Base-by-base conservation (phyloP, 2,329 filamentous ascomycete species). In the Sporothrix euskadiensis region DNA sequence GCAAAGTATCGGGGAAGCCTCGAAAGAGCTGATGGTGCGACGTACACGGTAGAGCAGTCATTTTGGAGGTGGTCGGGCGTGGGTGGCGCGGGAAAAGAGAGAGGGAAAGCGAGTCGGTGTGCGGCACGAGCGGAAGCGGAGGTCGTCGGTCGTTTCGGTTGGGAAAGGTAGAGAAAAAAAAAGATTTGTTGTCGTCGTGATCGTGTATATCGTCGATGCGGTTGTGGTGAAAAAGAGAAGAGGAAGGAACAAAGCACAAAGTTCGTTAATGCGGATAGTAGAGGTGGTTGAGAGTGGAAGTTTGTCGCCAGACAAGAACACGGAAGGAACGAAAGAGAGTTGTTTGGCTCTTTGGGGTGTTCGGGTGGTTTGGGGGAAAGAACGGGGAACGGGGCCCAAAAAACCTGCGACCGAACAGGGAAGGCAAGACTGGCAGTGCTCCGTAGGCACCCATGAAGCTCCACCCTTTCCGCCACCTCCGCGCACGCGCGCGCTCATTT, bases 31-130 rank as follows among this genome's bases (percentile, higher is more conserved):
- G 41, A 41, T 52, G 26, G 59, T 49, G 32, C 47, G 56, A 66
- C 75, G 35, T 75, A 76, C 75, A 76, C 47, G 75, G 75, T 52
- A 76, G 74, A 44, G 74, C 75, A 63, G 69, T 74, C 75, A 76
- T 76, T 65, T 72, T 74, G 56, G 35, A 39, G 26, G n/a, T 41
- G 44, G 69, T 69, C 22, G 69, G 35, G 69, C 9, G 66, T 44
- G n/a, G 73, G 47, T 39, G 47, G 44, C 65, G 63, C 22, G 61
- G 30, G 16, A 57, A 32, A 39, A n/a, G 12, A 57, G 30, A 22
- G 22, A 35, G 44, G 16, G 49, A 22, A 63, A 63, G 19, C 30
- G 30, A 30, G 65, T 69, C 54, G 57, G 44, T 65, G 39, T 71
- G 44, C 65, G 68, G 52, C 44, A 16, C 57, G 39, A 26, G 41